These are phyloP conservation scores for Volvox carteri DNA, from an alignment of 163 green algal genomes.

Conservation along the genomic window DNA sequence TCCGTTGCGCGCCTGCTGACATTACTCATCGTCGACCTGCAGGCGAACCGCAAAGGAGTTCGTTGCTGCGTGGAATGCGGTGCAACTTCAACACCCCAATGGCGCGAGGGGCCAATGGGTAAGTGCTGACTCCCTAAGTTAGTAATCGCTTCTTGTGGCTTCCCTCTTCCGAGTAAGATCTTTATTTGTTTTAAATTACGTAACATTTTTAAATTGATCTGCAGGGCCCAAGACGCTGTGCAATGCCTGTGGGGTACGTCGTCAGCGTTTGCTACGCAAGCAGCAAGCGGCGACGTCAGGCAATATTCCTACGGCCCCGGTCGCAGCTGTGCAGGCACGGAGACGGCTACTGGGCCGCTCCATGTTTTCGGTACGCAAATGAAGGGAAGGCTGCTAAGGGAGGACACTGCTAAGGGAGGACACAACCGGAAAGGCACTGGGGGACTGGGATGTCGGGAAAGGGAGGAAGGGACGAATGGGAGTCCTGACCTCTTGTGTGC, in stretches of 20 bases:
- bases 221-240: constrained; percentile 53
- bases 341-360: neutral
- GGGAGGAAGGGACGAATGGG: too few species aligned
- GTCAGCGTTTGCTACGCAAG: constrained; percentile 46
- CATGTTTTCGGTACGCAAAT: neutral
- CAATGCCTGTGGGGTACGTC: constrained; percentile 52
- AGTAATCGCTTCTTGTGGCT: neutral
- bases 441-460: too few species aligned
- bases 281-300: constrained; percentile 3
- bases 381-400: too few species aligned
- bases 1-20: neutral
- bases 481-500: too few species aligned
- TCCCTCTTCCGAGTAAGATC: neutral
- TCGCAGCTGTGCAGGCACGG: constrained; percentile 34
- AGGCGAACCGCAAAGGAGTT: constrained; percentile 25
- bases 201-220: too few species aligned
- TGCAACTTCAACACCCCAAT: constrained; percentile 44
- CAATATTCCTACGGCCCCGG: neutral
- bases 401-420: too few species aligned
- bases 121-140: neutral
- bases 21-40: neutral
- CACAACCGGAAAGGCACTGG: too few species aligned
- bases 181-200: too few species aligned
- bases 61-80: constrained; percentile 44
- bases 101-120: constrained; percentile 49